phyloP scores from a whole-genome alignment of 2,329 filamentous ascomycete genomes.

The Lasiodiplodia theobromae region DNA sequence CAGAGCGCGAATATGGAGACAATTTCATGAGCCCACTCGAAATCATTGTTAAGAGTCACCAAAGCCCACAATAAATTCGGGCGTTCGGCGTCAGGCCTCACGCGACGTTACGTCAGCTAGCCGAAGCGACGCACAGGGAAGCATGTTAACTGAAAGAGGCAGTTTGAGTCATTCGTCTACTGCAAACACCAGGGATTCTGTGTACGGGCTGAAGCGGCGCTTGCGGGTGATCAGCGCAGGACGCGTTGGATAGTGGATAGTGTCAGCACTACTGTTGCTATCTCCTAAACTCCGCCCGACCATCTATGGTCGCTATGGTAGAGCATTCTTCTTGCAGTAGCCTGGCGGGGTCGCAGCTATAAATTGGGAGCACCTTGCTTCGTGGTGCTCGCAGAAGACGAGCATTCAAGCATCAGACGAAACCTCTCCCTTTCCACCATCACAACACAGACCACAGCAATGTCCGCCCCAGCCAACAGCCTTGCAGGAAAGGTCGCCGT shows the following conservation, averaged over 20 bases:
- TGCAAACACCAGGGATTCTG: neutral
- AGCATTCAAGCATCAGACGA: neutral
- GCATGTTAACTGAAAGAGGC: constrained; percentile 22
- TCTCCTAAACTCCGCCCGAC: constrained; percentile 9
- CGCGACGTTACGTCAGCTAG: constrained; percentile 23
- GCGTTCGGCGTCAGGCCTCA: neutral
- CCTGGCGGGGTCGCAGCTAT: neutral
- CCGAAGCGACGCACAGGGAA: constrained; percentile 18
- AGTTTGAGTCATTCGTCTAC: constrained; percentile 19
- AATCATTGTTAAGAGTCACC: too few species aligned
- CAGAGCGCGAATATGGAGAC: neutral
- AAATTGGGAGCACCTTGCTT: neutral
- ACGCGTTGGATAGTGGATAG: neutral
- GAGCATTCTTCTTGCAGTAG: neutral
- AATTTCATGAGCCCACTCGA: neutral
- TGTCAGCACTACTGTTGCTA: neutral
- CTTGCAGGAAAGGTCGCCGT: constrained; percentile 78
- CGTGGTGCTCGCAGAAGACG: neutral
- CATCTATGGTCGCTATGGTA: neutral
- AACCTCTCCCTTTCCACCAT: neutral
- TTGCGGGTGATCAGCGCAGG: neutral
- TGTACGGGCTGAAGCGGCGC: constrained; percentile 1
- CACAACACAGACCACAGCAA: neutral
- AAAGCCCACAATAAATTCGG: neutral
- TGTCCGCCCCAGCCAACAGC: constrained; percentile 1